A percentile compares a stretch with the other conserved stretches of the same genome.
These are phyloP conservation scores for Acanthamoeba royreba DNA, from an alignment of 208 protist species.

Conservation along the genomic window DNA sequence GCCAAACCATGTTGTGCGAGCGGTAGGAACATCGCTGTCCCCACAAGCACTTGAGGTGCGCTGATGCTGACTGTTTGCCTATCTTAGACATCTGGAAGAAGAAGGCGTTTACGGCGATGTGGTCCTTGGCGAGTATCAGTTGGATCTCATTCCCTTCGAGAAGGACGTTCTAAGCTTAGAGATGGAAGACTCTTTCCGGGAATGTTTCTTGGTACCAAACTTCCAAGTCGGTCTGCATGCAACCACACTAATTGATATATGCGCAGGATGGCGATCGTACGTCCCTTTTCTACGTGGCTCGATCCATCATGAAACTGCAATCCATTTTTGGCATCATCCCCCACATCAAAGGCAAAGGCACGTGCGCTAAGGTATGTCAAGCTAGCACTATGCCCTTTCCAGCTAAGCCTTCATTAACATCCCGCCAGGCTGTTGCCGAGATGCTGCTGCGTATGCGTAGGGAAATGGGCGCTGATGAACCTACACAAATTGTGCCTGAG, in stretches of 20 bases:
- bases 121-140: conserved; percentile 44
- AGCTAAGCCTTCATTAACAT: background rate
- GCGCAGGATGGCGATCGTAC: conserved; percentile 71
- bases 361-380: conserved; percentile 36
- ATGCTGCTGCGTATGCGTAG: conserved; percentile 71
- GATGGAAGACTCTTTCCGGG: conserved; percentile 56
- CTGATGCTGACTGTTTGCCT: background rate
- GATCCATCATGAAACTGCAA: conserved; percentile 75
- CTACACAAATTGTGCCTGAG: conserved; percentile 52
- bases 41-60: background rate
- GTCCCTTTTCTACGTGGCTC: conserved; percentile 68
- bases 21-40: background rate
- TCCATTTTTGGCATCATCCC: conserved; percentile 69
- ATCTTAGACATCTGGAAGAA: background rate
- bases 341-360: conserved; percentile 67
- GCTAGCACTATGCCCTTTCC: background rate
- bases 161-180: conserved; percentile 78
- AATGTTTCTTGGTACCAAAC: conserved; percentile 58
- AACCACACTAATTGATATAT: background rate
- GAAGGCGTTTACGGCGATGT: conserved; percentile 38
- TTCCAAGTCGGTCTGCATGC: background rate
- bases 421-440: conserved; percentile 53
- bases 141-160: conserved; percentile 77
- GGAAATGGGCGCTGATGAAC: conserved; percentile 54
- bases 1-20: conserved; percentile 65